Evolutionary conservation across 768 basidiomycete species (phyloP).

Genomic region (Lactarius akahatsu): DNA sequence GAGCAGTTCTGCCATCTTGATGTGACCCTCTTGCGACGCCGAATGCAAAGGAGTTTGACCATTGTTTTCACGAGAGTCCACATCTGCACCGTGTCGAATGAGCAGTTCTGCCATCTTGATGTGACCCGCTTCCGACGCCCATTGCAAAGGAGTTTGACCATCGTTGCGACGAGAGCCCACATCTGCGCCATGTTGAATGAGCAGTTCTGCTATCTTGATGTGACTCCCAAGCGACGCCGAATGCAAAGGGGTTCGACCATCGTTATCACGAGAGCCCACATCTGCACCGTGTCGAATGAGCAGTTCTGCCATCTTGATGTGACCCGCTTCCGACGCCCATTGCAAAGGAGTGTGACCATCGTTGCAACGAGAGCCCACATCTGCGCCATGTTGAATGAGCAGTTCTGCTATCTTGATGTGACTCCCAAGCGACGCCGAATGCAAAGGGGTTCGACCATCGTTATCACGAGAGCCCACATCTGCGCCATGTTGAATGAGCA

Average conservation of each 20-base stretch:
- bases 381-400: no score
- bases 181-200: background rate
- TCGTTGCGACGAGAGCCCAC: background rate
- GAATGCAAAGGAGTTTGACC: background rate
- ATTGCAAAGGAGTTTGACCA: background rate
- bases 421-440: no score
- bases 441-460: no score
- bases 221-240: background rate
- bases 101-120: background rate
- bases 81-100: background rate
- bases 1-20: background rate
- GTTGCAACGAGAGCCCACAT: no score
- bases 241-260: background rate
- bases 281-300: background rate
- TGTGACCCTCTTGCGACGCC: background rate
- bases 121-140: accelerated
- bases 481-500: no score
- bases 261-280: background rate
- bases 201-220: background rate
- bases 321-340: background rate
- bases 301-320: background rate
- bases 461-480: no score
- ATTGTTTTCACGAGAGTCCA: background rate
- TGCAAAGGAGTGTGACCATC: background rate
- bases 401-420: no score